Evolutionary conservation across 202 grass and related monocot genomes (phyloP), one percentile per base, ranked within the genome.

Genomic region (Hordeum pubiflorum): DNA sequence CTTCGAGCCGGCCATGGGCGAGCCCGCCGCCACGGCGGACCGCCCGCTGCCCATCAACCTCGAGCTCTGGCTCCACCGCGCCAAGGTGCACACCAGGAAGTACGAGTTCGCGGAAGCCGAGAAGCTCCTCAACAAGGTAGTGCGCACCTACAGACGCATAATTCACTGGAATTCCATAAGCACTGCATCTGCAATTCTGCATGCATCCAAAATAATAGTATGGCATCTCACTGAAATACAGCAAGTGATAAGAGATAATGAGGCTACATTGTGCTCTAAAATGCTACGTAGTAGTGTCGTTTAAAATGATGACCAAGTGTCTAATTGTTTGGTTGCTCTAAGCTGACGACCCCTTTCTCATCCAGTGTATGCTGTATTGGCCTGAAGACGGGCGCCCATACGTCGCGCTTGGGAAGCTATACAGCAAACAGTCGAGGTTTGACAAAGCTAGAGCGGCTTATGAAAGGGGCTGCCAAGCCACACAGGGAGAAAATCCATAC

Each of bases 371-470:
- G 67, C 39, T 80, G 63, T 97, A 79, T 67, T 97, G 94, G 94
- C 95, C 95, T 68, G 95, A 97, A 94, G 95, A 97, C 68, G 95
- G 95, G 48, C 86, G 95, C 13, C 72, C 89, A 44, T 97, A 97
- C 57, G 92, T 97, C 21, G 95, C 89, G 37, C 70, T 94, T 21
- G 95, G 95, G 63, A 97, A 97, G 82, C 84, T 94, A 55, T 94
- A 91, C 22, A 65, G 58, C 58, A 97, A 97, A 48, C 92, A 97
- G 48, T 94, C 81, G 40, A 97, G 84, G 73, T 93, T 86, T 82
- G 77, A 89, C 50, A 93, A 97, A 81, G 90, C 95, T 71, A 97
- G 88, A 85, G 82, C 81, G 39, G 92, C 87, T 40, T 97, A 97
- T 33, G 95, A 97, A 70, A 98, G 86, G 84, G 95, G 95, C 20